Conservation (phyloP, 2,329 filamentous ascomycete species). For the Sporothrix inflata region DNA sequence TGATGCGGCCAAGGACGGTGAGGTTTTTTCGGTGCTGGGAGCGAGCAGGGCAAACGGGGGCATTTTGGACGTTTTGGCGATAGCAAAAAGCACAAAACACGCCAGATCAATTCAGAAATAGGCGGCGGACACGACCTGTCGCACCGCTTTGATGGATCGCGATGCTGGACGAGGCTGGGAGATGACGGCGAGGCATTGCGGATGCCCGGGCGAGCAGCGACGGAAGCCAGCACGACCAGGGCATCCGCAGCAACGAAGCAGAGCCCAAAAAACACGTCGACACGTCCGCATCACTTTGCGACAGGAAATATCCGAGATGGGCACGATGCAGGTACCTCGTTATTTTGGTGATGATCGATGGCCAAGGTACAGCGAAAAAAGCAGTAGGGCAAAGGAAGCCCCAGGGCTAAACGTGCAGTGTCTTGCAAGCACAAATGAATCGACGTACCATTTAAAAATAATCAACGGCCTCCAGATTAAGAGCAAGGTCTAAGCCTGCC, state of each 20-base stretch:
- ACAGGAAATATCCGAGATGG: slow-evolving; percentile 18
- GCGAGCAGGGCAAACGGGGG: background rate
- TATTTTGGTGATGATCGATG: slow-evolving; percentile 31
- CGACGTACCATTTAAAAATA: slow-evolving; percentile 21
- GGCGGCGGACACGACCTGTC: slow-evolving; percentile 29
- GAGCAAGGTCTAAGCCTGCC: background rate
- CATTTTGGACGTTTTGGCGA: slow-evolving; percentile 10
- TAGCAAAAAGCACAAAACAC: slow-evolving; percentile 8
- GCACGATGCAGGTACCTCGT: slow-evolving; percentile 30
- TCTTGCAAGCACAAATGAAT: background rate
- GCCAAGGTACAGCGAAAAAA: slow-evolving; percentile 20
- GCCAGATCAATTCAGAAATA: background rate
- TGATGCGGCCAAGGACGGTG: slow-evolving; percentile 31
- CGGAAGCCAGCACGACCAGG: slow-evolving; percentile 1
- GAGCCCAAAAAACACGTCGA: background rate
- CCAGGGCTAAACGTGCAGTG: background rate
- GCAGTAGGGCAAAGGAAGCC: background rate
- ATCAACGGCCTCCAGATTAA: background rate
- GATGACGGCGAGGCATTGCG: slow-evolving; percentile 33
- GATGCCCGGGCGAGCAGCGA: background rate
- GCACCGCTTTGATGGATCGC: slow-evolving; percentile 30
- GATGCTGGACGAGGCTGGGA: slow-evolving; percentile 34
- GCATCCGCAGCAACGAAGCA: slow-evolving; percentile 14
- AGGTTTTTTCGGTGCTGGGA: slow-evolving; percentile 37
- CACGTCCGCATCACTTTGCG: background rate